Conservation (phyloP, 2,329 filamentous ascomycete species). For the Berkeleyomyces rouxiae region DNA sequence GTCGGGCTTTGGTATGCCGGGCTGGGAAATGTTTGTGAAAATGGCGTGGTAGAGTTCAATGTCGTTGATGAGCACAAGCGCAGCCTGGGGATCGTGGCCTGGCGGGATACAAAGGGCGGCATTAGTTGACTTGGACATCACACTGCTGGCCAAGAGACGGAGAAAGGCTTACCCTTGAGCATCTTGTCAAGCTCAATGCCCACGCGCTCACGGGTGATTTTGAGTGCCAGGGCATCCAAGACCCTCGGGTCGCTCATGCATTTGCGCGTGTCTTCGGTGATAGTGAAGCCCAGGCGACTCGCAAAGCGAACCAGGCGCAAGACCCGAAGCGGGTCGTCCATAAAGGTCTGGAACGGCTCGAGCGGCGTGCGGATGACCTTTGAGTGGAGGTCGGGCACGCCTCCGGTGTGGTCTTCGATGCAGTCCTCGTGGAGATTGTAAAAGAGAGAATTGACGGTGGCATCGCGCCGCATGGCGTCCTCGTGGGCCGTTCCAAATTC, state of each 20-base stretch:
- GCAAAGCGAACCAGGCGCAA: conserved; percentile 80
- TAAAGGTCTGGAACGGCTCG: conserved; percentile 80
- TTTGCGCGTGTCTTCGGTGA: conserved; percentile 50
- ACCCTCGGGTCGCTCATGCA: conserved; percentile 73
- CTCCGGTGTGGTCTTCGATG: conserved; percentile 76
- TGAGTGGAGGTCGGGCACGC: conserved; percentile 55
- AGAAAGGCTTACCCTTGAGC: conserved; percentile 42
- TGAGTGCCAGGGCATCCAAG: conserved; percentile 57
- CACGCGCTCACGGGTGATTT: conserved; percentile 85
- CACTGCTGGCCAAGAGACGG: not conserved
- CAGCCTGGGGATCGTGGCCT: conserved; percentile 42
- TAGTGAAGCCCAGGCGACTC: conserved; percentile 62
- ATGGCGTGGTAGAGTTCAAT: conserved; percentile 55
- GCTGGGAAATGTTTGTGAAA: conserved; percentile 50
- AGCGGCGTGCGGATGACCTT: conserved; percentile 71
- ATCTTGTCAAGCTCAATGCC: conserved; percentile 84
- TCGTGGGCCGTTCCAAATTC: conserved; percentile 87
- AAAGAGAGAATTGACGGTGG: conserved; percentile 89
- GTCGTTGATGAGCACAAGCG: conserved; percentile 48
- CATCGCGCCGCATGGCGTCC: conserved; percentile 77
- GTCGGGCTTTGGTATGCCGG: conserved; percentile 37
- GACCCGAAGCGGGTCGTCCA: conserved; percentile 79
- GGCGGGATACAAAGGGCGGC: not conserved
- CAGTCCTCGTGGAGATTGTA: conserved; percentile 70
- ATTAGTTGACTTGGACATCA: not conserved